A percentile compares a stretch with the other conserved stretches of the same genome.
Conservation (phyloP, 768 basidiomycete species). For the Tephrocybe rancida region DNA sequence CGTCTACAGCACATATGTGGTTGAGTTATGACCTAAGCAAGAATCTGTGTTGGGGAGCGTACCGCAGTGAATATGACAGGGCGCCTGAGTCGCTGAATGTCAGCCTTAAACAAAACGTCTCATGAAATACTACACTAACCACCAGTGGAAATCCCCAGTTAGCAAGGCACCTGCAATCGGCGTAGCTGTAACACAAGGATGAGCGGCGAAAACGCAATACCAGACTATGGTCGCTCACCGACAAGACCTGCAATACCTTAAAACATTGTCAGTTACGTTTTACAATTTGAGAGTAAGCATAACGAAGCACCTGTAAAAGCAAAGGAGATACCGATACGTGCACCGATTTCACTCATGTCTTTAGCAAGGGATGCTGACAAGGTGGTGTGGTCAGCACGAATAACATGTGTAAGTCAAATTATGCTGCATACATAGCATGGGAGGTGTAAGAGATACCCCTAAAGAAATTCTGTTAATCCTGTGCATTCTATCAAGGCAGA, state of each 20-base stretch:
- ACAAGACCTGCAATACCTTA: slow-evolving; percentile 8
- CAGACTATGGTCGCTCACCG: background rate
- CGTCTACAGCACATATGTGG: background rate
- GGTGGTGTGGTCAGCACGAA: background rate
- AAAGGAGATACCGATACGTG: slow-evolving; percentile 48
- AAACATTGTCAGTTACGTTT: background rate
- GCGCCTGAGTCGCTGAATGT: slow-evolving; percentile 8
- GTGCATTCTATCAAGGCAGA: slow-evolving; percentile 1
- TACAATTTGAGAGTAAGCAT: background rate
- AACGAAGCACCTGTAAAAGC: slow-evolving; percentile 38
- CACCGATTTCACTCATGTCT: slow-evolving; percentile 47
- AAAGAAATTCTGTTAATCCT: background rate
- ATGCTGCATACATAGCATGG: slow-evolving; percentile 26
- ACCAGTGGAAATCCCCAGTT: slow-evolving; percentile 24
- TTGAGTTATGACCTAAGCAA: background rate
- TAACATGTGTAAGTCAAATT: background rate
- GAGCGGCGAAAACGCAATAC: background rate
- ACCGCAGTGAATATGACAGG: slow-evolving; percentile 17
- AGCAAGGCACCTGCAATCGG: slow-evolving; percentile 56
- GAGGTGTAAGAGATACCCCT: slow-evolving; percentile 24
- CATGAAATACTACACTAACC: slow-evolving; percentile 2
- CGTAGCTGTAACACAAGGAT: slow-evolving; percentile 28
- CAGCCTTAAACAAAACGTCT: background rate
- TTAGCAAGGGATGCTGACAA: slow-evolving; percentile 35
- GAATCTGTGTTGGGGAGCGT: background rate